These are phyloP conservation scores for Mercurialis annua DNA, from an alignment of 345 rosid genomes.

Conservation along the genomic window DNA sequence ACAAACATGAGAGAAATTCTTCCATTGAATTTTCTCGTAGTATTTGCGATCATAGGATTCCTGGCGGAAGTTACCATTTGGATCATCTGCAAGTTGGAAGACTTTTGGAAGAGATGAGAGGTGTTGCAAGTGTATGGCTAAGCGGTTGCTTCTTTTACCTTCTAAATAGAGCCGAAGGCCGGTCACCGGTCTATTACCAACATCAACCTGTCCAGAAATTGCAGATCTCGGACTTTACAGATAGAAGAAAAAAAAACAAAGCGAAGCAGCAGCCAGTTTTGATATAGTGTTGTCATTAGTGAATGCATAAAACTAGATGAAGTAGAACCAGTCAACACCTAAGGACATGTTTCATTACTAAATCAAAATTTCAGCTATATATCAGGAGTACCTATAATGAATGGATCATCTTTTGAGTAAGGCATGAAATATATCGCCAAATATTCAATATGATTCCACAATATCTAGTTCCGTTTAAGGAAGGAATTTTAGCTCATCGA, in stretches of 20 bases:
- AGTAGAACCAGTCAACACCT: too few species aligned
- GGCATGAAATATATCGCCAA: too few species aligned
- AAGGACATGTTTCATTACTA: background rate
- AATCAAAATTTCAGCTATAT: background rate
- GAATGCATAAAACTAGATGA: too few species aligned
- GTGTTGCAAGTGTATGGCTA: constrained; percentile 90
- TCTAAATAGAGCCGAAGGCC: constrained; percentile 95
- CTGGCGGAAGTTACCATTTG: constrained; percentile 38
- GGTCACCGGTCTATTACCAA: constrained; percentile 89
- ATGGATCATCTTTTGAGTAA: too few species aligned
- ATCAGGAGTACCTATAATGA: background rate
- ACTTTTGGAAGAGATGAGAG: constrained; percentile 90
- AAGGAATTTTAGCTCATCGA: too few species aligned
- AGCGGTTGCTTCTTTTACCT: constrained; percentile 77
- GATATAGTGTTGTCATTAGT: too few species aligned
- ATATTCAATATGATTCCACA: too few species aligned
- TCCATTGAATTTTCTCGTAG: constrained; percentile 92
- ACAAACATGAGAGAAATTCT: constrained; percentile 89
- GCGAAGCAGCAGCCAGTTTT: background rate
- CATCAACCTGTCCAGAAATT: constrained; percentile 66
- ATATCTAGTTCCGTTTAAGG: too few species aligned
- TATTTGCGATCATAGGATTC: constrained; percentile 62
- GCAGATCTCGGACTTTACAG: constrained; percentile 1
- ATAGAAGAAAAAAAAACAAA: background rate
- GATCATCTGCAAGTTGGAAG: constrained; percentile 74